Base-by-base conservation (phyloP, 768 basidiomycete genomes). In the Psilocybe subaeruginosa region DNA sequence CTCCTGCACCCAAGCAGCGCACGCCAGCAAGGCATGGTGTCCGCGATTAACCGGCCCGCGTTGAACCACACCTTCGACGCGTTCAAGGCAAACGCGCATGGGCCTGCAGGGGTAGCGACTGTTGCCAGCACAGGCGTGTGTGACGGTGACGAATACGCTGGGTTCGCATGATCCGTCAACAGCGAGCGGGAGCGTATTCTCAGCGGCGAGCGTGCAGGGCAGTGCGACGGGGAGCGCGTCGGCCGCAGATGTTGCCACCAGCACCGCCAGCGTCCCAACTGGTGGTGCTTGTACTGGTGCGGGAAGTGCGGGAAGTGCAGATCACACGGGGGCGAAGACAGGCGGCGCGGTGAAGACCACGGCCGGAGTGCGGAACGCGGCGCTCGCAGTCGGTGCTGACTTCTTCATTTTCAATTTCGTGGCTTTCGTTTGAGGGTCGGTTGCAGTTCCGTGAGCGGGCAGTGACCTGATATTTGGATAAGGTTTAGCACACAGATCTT, bases 11-110 rank as follows among this genome's bases (percentile, higher is more conserved):
- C 54, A 56, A 31, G 29, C 27, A 3, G 29, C 27, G 8, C 54
- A 56, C 8, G 54, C 39, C 54, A 47, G 30, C 54, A 43, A 30
- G 54, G 54, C 12, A 56, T 56, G 54, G 54, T 56, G 8, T 56
- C 45, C 43, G 54, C 54, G 19, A 43, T 56, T 23, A 56, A 56
- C 54, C 39, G 0, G 23, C 41, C 16, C 54, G 5, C 19, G 6
- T 8, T 12, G n/a, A n/a, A 39, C 3, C 27, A 56, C 43, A 29
- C 54, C 4, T 56, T 56, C 29, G 30, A 30, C 43, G 54, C 54
- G 12, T 56, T 56, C 43, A 41, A 56, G 16, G 14, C 1, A 17
- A 16, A 23, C 23, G 54, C 54, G 4, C 39, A 43, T 19, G 29
- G 54, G 11, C 37, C 29, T 16, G 27, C 43, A 1, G 54, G 54